Conservation (phyloP, 2,329 filamentous ascomycete genomes). For the Aspergillus sclerotialis region DNA sequence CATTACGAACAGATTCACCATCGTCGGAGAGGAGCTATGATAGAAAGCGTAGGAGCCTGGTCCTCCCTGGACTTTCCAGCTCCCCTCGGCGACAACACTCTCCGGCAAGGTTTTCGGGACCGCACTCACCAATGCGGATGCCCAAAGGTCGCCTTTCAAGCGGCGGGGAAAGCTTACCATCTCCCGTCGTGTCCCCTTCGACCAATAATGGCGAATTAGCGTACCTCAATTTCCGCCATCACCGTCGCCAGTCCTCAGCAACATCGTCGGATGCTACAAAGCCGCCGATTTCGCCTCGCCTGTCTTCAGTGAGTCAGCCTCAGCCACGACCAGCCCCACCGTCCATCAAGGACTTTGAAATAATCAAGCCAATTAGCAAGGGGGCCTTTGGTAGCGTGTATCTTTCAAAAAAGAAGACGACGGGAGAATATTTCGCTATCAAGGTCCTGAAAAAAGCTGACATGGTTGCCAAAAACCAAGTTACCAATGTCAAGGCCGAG, state of each 20-base stretch:
- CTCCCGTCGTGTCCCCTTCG: slow-evolving; percentile 84
- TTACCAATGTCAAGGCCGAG: slow-evolving; percentile 98
- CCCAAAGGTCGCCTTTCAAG: slow-evolving; percentile 66
- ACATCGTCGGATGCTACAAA: slow-evolving; percentile 64
- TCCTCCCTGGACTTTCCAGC: slow-evolving; percentile 65
- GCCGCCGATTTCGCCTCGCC: slow-evolving; percentile 72
- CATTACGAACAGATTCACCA: slow-evolving; percentile 76
- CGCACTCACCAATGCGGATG: slow-evolving; percentile 80
- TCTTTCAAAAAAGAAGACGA: slow-evolving; percentile 95
- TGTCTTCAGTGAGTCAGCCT: slow-evolving; percentile 70
- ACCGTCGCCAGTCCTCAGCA: slow-evolving; percentile 85
- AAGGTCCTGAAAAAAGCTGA: slow-evolving; percentile 99
- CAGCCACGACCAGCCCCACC: slow-evolving; percentile 84
- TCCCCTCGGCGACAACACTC: slow-evolving; percentile 84
- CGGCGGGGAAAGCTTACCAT: slow-evolving; percentile 53
- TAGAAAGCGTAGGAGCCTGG: slow-evolving; percentile 77
- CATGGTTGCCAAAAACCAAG: slow-evolving; percentile 99
- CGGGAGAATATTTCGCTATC: slow-evolving; percentile 96
- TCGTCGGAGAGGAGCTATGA: slow-evolving; percentile 81
- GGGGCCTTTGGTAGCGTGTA: slow-evolving; percentile 98
- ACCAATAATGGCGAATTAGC: slow-evolving; percentile 68
- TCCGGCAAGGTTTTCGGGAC: slow-evolving; percentile 66
- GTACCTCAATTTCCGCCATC: slow-evolving; percentile 53
- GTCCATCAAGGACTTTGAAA: slow-evolving; percentile 98
- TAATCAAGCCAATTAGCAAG: slow-evolving; percentile 99